Evolutionary conservation across 805 yeast genomes (phyloP), one percentile per base, ranked within the genome.

Genomic region (Blastobotrys americana): DNA sequence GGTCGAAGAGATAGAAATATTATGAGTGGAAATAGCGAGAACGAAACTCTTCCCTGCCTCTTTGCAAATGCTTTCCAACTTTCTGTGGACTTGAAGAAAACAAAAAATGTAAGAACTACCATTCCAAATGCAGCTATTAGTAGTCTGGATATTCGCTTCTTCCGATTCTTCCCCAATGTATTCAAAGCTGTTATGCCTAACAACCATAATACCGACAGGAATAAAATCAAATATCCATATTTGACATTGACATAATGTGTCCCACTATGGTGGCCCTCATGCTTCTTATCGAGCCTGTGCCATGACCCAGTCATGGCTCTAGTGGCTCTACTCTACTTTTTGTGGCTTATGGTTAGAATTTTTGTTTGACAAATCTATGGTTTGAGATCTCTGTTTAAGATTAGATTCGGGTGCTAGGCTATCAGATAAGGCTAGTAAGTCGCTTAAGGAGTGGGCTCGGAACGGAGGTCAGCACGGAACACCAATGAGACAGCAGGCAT

Each of bases 1-100:
- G 97, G 97, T 46, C 93, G 65, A 47, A 88, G 57, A 0, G 93
- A 80, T 28, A 90, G 63, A 45, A 89, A 78, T 34, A 87, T 61
- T 17, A 87, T 64, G 0, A 89, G 75, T 1, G 97, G 96, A 54
- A 89, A 65, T 44, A 82, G 70, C 5, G 90, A 82, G 17, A 81
- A 82, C 1, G 87, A 71, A 1, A 88, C 72, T 55, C 95, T 72
- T 0, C 97, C 97, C 40, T 83, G 56, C 34, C 96, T 68, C 53
- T 86, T 86, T 1, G 93, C 81, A 16, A 89, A 63, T 40, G 84
- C 61, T 57, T 87, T 93, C 27, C 53, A 17, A 1, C 47, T 39
- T 9, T 27, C 36, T 1, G 46, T 38, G 17, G 9, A 78, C 65
- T 31, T 80, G 78, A 18, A 65, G 56, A n/a, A 76, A 51, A 4